Evolutionary conservation across 2,329 filamentous ascomycete species (phyloP).

Genomic region (Colletotrichum brevisporum): DNA sequence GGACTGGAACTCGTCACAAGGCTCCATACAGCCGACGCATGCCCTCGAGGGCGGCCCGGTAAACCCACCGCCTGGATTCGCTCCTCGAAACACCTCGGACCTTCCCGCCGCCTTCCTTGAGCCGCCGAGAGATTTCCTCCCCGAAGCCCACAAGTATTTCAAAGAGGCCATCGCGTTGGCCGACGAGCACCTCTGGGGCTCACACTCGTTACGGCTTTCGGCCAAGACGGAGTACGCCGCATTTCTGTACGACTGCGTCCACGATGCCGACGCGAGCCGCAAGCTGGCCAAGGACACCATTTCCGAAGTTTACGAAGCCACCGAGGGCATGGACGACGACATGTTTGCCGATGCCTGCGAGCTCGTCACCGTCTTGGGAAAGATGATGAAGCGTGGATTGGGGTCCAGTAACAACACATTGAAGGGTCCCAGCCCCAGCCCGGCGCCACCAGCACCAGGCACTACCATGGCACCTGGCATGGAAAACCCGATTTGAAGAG

Average conservation of each 20-base stretch:
- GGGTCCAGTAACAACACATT: constrained; percentile 53
- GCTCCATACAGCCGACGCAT: constrained; percentile 64
- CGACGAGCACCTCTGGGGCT: constrained; percentile 83
- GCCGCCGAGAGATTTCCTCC: constrained; percentile 84
- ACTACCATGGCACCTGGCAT: constrained; percentile 51
- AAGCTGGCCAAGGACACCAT: constrained; percentile 86
- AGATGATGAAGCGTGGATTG: constrained; percentile 86
- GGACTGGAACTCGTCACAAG: constrained; percentile 58
- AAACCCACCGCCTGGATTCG: constrained; percentile 69
- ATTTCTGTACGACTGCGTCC: constrained; percentile 93
- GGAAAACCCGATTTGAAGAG: constrained; percentile 59
- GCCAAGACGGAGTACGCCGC: constrained; percentile 94
- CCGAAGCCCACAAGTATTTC: constrained; percentile 86
- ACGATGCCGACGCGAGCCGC: constrained; percentile 83
- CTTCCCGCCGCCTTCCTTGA: constrained; percentile 75
- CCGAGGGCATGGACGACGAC: constrained; percentile 94
- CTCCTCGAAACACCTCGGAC: constrained; percentile 50
- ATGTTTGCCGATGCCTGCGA: constrained; percentile 95
- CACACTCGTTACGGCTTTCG: constrained; percentile 89
- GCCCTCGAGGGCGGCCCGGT: constrained; percentile 72
- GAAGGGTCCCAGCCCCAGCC: constrained; percentile 51
- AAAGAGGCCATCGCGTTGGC: constrained; percentile 81
- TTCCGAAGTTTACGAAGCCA: constrained; percentile 89
- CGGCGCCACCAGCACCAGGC: constrained; percentile 43
- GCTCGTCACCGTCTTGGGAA: constrained; percentile 86